phyloP scores from a whole-genome alignment of 306 rosid species.

The Cucumis melo region DNA sequence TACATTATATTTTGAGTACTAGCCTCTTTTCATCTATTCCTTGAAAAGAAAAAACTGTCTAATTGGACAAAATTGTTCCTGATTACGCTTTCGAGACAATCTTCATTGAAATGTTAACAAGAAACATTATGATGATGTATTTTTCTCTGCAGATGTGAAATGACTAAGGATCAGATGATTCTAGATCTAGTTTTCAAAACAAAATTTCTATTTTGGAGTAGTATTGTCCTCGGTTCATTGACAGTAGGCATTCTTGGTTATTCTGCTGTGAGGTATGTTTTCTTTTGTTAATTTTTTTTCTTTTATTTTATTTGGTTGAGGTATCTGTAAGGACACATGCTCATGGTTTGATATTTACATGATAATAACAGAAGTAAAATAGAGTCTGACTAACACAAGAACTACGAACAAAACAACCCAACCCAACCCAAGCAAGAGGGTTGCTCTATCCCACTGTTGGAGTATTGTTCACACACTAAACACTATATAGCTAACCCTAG shows the following conservation, averaged over 20 bases:
- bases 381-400: too few relatives aligned
- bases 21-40: too few relatives aligned
- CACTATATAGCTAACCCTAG: too few relatives aligned
- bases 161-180: constrained; percentile 79
- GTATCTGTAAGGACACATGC: not conserved
- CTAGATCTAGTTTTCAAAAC: constrained; percentile 36
- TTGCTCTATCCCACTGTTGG: too few relatives aligned
- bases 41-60: not conserved
- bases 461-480: too few relatives aligned
- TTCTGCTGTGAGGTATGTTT: constrained; percentile 32
- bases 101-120: not conserved
- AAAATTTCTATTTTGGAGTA: constrained; percentile 45
- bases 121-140: constrained; percentile 1
- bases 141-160: constrained; percentile 46
- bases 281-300: not conserved
- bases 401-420: too few relatives aligned
- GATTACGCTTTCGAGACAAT: not conserved
- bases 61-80: not conserved
- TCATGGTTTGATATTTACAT: too few relatives aligned
- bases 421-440: too few relatives aligned
- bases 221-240: constrained; percentile 50
- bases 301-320: constrained; percentile 13
- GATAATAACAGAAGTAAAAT: too few relatives aligned
- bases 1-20: too few relatives aligned
- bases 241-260: constrained; percentile 73